These are phyloP conservation scores for Coniochaeta sp. DNA, from an alignment of 2,329 filamentous ascomycete genomes.

Conservation along the genomic window DNA sequence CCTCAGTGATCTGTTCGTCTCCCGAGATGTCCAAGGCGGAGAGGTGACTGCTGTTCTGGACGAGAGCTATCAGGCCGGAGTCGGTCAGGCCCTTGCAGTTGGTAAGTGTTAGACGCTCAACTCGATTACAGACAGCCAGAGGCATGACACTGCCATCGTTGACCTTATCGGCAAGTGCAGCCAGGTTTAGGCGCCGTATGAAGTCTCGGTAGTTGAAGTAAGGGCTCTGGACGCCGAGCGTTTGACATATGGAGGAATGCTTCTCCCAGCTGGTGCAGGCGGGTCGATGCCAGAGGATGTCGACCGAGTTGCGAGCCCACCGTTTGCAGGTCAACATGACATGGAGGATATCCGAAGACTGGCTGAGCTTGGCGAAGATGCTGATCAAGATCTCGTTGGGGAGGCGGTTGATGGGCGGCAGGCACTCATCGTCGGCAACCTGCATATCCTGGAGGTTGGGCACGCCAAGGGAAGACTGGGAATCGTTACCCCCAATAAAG, in stretches of 20 bases:
- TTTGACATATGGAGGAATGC: conserved; percentile 71
- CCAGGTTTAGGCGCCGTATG: conserved; percentile 86
- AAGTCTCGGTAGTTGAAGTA: conserved; percentile 87
- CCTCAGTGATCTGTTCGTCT: conserved; percentile 75
- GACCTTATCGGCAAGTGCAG: conserved; percentile 64
- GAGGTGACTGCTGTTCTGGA: conserved; percentile 72
- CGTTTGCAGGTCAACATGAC: conserved; percentile 92
- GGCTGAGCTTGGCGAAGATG: conserved; percentile 79
- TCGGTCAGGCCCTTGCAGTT: conserved; percentile 84
- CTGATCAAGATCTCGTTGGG: conserved; percentile 93
- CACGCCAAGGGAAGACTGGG: conserved; percentile 81
- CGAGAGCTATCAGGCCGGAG: conserved; percentile 68
- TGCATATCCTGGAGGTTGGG: conserved; percentile 71
- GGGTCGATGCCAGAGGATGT: conserved; percentile 89
- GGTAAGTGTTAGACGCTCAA: conserved; percentile 89
- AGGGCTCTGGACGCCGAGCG: conserved; percentile 63
- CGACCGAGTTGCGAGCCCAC: conserved; percentile 89
- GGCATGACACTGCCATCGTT: conserved; percentile 86
- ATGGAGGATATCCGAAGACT: conserved; percentile 68
- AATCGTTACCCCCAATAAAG: conserved; percentile 83
- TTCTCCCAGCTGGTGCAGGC: conserved; percentile 83
- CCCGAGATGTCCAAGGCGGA: conserved; percentile 87
- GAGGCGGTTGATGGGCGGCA: conserved; percentile 75
- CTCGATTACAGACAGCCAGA: conserved; percentile 75
- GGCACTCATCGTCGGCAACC: conserved; percentile 58